Percentiles rank a stretch among this genome's conserved stretches.
Evolutionary conservation across 331 rosid genomes (phyloP).

Genomic region (Pyrus hybrid): DNA sequence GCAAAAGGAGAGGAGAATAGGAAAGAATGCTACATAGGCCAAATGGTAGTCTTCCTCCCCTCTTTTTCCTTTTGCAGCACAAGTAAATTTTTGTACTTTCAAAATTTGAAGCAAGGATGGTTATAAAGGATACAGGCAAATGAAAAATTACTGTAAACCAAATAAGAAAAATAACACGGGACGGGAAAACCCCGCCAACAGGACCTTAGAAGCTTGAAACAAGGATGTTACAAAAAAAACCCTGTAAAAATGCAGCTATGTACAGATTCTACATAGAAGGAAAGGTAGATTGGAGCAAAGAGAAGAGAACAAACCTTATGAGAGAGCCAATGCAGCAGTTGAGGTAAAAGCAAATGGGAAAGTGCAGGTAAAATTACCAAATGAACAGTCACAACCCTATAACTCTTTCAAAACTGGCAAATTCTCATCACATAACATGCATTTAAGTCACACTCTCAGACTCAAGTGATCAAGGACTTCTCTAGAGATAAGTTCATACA

Average conservation of each 20-base stretch:
- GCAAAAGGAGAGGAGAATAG: too few species aligned
- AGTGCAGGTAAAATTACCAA: slow-evolving; percentile 3
- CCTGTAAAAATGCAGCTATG: not conserved
- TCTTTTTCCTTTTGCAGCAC: not conserved
- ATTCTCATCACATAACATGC: not conserved
- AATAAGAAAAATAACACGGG: not conserved
- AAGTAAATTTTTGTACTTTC: not conserved
- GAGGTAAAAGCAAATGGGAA: not conserved
- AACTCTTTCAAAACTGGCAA: not conserved
- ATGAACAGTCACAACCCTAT: not conserved
- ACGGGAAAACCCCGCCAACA: not conserved
- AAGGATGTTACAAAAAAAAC: not conserved
- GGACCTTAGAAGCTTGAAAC: not conserved
- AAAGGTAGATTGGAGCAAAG: not conserved
- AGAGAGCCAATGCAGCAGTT: not conserved
- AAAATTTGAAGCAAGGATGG: too few species aligned
- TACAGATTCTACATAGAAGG: not conserved
- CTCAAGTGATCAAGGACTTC: not conserved
- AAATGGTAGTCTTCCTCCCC: not conserved
- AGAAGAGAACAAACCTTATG: not conserved
- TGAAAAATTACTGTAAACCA: not conserved
- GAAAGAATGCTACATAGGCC: too few species aligned
- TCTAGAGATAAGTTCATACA: not conserved
- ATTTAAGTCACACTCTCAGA: not conserved
- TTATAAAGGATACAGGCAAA: too few species aligned